These are phyloP conservation scores for Plectranthus barbatus DNA, from an alignment of 257 asterid species.

Conservation along the genomic window DNA sequence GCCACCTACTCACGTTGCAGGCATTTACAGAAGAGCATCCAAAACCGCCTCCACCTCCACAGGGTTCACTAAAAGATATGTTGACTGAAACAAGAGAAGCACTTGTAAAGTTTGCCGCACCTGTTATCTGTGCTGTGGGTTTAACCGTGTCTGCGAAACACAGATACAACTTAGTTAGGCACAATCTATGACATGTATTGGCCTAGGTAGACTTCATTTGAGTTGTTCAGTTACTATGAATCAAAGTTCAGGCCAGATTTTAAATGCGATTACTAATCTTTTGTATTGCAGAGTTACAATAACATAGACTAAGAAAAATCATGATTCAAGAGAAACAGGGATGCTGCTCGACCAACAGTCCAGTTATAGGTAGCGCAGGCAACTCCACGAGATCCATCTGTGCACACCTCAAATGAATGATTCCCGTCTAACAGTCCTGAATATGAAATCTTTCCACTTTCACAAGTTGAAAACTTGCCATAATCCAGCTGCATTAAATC, in stretches of 20 bases:
- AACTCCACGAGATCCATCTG: conserved; percentile 35
- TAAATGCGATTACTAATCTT: no score
- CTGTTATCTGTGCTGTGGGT: conserved; percentile 63
- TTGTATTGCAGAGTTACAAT: no score
- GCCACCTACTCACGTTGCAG: conserved; percentile 80
- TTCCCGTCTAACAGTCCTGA: conserved; percentile 49
- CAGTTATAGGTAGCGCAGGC: conserved; percentile 67
- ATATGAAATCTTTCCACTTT: conserved; percentile 39
- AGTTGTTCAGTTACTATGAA: no score
- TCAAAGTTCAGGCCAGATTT: neutral
- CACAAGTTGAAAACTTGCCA: conserved; percentile 44
- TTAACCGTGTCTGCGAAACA: conserved; percentile 66
- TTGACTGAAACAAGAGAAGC: conserved; percentile 57
- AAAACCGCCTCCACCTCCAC: conserved; percentile 66
- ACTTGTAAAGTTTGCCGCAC: conserved; percentile 50
- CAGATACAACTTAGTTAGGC: conserved; percentile 1
- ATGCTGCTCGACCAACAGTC: conserved; percentile 55
- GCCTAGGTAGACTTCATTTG: neutral
- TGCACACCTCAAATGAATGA: conserved; percentile 76
- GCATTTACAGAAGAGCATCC: conserved; percentile 53
- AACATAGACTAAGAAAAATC: neutral
- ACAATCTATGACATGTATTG: no score
- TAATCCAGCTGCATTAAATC: conserved; percentile 62
- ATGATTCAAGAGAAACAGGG: conserved; percentile 9
- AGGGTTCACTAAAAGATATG: conserved; percentile 67